Percentiles rank a stretch among this genome's conserved stretches.
phyloP scores from a whole-genome alignment of 1,284 basidiomycete species.

The Melampsora larici-populina region DNA sequence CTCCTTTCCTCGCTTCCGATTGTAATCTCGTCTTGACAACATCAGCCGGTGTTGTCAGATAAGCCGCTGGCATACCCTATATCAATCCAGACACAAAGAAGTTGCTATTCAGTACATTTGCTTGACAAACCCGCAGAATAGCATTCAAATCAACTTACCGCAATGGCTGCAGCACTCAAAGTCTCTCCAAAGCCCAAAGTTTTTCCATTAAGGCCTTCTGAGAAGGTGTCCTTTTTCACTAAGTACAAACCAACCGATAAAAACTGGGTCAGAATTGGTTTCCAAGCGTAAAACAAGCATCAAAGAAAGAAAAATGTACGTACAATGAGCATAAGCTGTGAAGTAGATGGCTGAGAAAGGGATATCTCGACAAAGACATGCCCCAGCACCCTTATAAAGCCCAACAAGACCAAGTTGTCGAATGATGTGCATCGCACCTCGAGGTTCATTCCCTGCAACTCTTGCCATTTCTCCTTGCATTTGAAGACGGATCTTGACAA shows the following conservation, averaged over 20 bases:
- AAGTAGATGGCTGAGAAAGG: constrained; percentile 67
- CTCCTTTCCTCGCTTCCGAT: constrained; percentile 87
- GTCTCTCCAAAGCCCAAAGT: constrained; percentile 87
- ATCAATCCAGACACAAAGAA: constrained; percentile 43
- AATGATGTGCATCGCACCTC: constrained; percentile 87
- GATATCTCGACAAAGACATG: constrained; percentile 80
- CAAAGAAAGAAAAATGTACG: neutral
- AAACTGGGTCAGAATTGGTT: neutral
- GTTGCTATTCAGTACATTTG: constrained; percentile 10
- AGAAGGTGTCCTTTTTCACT: constrained; percentile 82
- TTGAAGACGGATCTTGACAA: constrained; percentile 89
- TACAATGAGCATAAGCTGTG: constrained; percentile 65
- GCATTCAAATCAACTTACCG: constrained; percentile 50
- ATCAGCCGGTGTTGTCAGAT: constrained; percentile 62
- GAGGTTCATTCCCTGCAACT: constrained; percentile 67
- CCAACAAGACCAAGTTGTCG: constrained; percentile 87
- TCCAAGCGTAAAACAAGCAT: neutral
- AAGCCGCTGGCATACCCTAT: constrained; percentile 46
- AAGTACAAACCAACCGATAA: neutral
- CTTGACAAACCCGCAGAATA: constrained; percentile 41
- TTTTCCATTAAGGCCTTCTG: constrained; percentile 93
- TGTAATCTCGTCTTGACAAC: constrained; percentile 99
- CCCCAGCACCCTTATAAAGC: constrained; percentile 83
- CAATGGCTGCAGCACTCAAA: constrained; percentile 68
- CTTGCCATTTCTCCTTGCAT: constrained; percentile 92